Base-by-base conservation (phyloP, 495 filamentous ascomycete species). In the Lasiosphaeria ovina region DNA sequence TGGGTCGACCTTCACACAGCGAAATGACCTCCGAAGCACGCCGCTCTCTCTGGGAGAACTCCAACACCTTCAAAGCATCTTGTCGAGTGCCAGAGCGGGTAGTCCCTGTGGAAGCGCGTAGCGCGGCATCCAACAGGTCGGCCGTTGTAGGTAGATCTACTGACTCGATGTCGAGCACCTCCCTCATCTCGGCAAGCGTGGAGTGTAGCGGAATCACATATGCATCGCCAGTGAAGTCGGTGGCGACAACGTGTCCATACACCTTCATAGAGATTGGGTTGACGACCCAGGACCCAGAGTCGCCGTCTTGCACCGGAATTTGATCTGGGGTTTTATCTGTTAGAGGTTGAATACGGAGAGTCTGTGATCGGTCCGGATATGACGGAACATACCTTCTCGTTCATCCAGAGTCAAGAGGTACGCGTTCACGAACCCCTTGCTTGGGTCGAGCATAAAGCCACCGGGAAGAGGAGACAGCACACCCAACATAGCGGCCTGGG, bases 261-360 rank as follows among this genome's bases (percentile, higher is more conserved):
- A 72, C 59, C 34, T 66, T 62, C 35, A 52, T 54, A 9, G 63
- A 58, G 11, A 59, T 35, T 36, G 58, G 56, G 52, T 64, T 62
- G 16, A 69, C 52, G n/a, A 72, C 66, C 68, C 70, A 72, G 12
- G 66, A 60, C 36, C 68, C 70, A 1, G 68, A 71, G 51, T 73
- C 65, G 3, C 70, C 70, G 17, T 66, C 50, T 40, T 59, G 36
- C 8, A 73, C 47, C 48, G 36, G 57, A 61, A 54, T 34, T 24
- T 3, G 12, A 40, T 45, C 32, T 49, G 10, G 17, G 36, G n/a
- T 17, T 49, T 3, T 16, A 17, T 35, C 36, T 31, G 24, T 44
- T 3, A 53, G 51, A 10, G 32, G 17, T 34, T 4, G 3, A n/a
- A 11, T 47, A 11, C 6, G 16, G 12, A n/a, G 44, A 14, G 0